phyloP scores from a whole-genome alignment of 78 protist genomes.

The Protostelium mycophagum region DNA sequence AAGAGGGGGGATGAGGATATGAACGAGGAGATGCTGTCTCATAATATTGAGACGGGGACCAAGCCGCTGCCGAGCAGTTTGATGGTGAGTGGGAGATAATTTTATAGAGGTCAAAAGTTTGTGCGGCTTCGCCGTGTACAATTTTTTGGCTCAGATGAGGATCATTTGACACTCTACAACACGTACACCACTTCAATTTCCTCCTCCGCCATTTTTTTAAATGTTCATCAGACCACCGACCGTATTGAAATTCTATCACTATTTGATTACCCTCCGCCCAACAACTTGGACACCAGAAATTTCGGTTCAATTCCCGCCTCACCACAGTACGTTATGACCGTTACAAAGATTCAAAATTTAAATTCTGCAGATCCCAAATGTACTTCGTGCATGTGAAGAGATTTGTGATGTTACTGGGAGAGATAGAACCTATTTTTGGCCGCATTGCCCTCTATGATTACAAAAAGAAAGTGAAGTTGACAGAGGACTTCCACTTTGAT shows the following conservation, averaged over 20 bases:
- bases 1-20: background rate
- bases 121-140: background rate
- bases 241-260: too few species aligned
- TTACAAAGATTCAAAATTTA: background rate
- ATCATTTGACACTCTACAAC: background rate
- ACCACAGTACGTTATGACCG: background rate
- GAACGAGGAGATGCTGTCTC: background rate
- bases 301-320: background rate
- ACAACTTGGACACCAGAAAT: too few species aligned
- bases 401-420: conserved; percentile 33
- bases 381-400: conserved; percentile 23
- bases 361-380: background rate
- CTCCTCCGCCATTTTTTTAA: background rate
- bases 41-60: background rate
- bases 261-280: too few species aligned
- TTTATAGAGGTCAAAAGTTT: background rate
- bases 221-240: background rate
- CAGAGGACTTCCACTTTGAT: conserved; percentile 54
- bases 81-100: background rate
- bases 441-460: conserved; percentile 47
- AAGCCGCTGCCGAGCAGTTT: background rate
- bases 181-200: background rate
- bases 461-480: conserved; percentile 6
- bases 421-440: conserved; percentile 61
- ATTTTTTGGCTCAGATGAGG: background rate